Base-by-base conservation (phyloP, 768 basidiomycete species). In the Royoungia palumana region DNA sequence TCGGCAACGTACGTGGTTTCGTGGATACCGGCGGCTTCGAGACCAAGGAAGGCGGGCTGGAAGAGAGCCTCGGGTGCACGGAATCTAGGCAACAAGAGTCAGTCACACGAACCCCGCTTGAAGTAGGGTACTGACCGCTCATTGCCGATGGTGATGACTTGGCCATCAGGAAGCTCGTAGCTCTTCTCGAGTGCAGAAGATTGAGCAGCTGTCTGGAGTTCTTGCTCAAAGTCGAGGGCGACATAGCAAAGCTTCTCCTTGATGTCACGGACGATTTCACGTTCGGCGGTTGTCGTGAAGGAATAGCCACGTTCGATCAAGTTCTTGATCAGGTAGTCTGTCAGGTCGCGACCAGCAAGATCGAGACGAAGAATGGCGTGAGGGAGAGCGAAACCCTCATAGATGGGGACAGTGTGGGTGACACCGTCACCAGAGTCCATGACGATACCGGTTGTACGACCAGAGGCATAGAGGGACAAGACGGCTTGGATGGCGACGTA, bases 381-480 rank as follows among this genome's bases (percentile, higher is more conserved):
- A 38, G 92, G 92, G 38, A 96, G 80, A 36, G 88, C 73, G 76
- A 92, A 95, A 72, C 83, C 94, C 70, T 96, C 94, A 74, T 95
- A 96, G 65, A 96, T 95, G 55, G 94, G 94, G 30, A 96, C 94
- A 24, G 89, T 92, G 80, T 96, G 93, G 47, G 89, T 85, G 54
- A 95, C 93, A 79, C 93, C 94, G 70, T 96, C 94, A 65, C 93
- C 93, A 19, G 94, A 95, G 72, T 96, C 94, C 62, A 94, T 79
- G 22, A 96, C 94, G 71, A 96, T 86, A 78, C 87, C 87, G 35
- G 94, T 95, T 30, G 93, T 95, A 69, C 93, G 87, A 72, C 93
- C 93, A 21, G 93, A 94, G 32, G 93, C 93, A 72, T 94, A 94
- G 35, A 93, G 67, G 16, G 85, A 85, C 41, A 87, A 69, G 45